Evolutionary conservation across 495 filamentous ascomycete genomes (phyloP), one percentile per base, ranked within the genome.

Genomic region (Aspergillus panamensis): DNA sequence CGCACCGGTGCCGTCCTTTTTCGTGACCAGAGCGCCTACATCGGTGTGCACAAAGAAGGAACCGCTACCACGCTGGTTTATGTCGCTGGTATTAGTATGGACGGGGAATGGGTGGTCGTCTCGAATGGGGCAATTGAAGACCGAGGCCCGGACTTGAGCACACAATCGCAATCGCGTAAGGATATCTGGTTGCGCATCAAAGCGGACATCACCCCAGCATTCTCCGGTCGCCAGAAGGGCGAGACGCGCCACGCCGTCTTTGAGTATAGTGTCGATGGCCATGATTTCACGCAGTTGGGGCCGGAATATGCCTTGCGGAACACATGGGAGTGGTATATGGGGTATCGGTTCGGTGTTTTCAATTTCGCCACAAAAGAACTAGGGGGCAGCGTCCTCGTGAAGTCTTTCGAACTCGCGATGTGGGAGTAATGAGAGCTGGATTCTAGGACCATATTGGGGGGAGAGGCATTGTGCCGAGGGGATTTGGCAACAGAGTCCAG

Each of bases 301-400:
- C 51, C 54, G 1, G 56, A 57, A 0, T 79, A 73, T 31, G 53
- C 62, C 6, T 61, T 84, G 70, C 75, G 61, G 40, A 82, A 71
- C 21, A 64, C 66, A 13, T 84, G 75, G 74, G 54, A 68, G 9
- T 81, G 76, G 65, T 86, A 84, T 52, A 72, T 76, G 43, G 83
- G 81, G 0, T 84, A 84, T 66, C 73, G 81, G 9, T 86, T 71
- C 63, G 82, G 69, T 0, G 75, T 84, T 10, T 85, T 86, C 59
- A 84, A 84, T 60, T 81, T 71, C 66, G 83, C 80, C 0, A 86
- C 82, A 0, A 71, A 74, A 50, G 67, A 56, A 7, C 60, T 82
- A 5, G 82, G 82, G 0, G 83, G 82, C 33, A 35, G 33, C 8
- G 13, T 35, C 13, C 8, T 35, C 33, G 33, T 35, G 33, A 35